Conservation (phyloP, 2,329 filamentous ascomycete genomes). For the Cordyceps fumosorosea region DNA sequence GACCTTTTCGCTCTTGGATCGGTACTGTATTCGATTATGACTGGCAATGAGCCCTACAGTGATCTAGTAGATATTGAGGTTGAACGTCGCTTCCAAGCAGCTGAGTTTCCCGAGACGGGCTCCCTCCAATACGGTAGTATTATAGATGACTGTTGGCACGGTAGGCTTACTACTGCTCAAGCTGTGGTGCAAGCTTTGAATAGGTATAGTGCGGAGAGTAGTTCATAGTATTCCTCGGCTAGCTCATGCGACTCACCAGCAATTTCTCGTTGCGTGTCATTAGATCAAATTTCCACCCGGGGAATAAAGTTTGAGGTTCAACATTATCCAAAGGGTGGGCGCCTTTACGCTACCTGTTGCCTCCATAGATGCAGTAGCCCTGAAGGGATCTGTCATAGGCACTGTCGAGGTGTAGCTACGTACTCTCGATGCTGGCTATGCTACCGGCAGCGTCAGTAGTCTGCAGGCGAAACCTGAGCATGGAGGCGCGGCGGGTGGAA, state of each 20-base stretch:
- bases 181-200: neutral
- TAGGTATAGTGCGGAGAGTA: neutral
- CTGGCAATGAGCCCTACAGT: slow-evolving; percentile 24
- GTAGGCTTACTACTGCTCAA: neutral
- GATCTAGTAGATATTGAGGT: slow-evolving; percentile 24
- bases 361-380: too few species aligned
- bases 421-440: too few species aligned
- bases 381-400: too few species aligned
- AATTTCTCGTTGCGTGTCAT: neutral
- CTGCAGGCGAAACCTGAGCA: neutral
- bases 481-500: neutral
- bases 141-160: slow-evolving; percentile 1
- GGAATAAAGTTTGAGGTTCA: neutral
- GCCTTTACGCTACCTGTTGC: too few species aligned
- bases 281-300: neutral
- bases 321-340: too few species aligned
- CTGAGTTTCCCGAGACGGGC: neutral
- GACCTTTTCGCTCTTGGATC: slow-evolving; percentile 30
- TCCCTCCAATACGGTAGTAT: neutral
- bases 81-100: slow-evolving; percentile 10
- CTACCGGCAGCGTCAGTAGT: neutral
- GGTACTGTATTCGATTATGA: slow-evolving; percentile 29
- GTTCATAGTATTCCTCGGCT: neutral
- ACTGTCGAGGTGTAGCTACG: too few species aligned
- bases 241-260: neutral